Base-by-base conservation (phyloP, 2,329 filamentous ascomycete species). In the Purpureocillium lavendulum region DNA sequence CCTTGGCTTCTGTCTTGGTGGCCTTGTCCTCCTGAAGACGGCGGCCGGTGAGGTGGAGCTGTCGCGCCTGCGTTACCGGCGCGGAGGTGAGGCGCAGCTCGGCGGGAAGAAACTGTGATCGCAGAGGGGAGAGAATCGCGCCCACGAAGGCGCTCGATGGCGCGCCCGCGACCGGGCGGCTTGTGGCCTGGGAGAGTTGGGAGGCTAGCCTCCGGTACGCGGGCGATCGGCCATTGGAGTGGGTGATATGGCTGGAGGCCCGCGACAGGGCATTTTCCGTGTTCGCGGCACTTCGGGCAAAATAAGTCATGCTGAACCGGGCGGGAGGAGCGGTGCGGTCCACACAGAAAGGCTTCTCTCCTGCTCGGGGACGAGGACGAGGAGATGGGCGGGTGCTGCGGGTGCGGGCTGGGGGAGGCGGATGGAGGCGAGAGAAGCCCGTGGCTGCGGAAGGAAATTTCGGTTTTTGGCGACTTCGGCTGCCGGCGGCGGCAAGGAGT, bases 131-230 rank as follows among this genome's bases (percentile, higher is more conserved):
- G 24, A 61, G 48, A 39, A 59, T 40, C 49, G 57, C 47, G 49
- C 51, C 44, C 43, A 53, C 40, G 47, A 48, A 36, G 39, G 46
- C 41, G 45, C 50, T 39, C 50, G 49, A 50, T 46, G 51, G 47
- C 51, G 52, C 33, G 49, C 45, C 41, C 48, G 49, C 42, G 45
- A 47, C 47, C 52, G 53, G 51, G 35, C 49, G 48, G 31, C 45
- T 49, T 40, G 50, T 41, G 43, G 46, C 51, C 35, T 52, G 54
- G 21, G 56, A 55, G 41, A 62, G 53, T 41, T 59, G 51, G 35
- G 57, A 63, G 41, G 55, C 56, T 67, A 74, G 64, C 60, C 70
- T 65, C 52, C 64, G 59, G 48, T 67, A 70, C 16, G 69, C 66
- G 40, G 69, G 68, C 39, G 66, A 65, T 60, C 64, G 68, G 56